Base-by-base conservation (phyloP, 495 filamentous ascomycete genomes). In the Neurospora sp. region DNA sequence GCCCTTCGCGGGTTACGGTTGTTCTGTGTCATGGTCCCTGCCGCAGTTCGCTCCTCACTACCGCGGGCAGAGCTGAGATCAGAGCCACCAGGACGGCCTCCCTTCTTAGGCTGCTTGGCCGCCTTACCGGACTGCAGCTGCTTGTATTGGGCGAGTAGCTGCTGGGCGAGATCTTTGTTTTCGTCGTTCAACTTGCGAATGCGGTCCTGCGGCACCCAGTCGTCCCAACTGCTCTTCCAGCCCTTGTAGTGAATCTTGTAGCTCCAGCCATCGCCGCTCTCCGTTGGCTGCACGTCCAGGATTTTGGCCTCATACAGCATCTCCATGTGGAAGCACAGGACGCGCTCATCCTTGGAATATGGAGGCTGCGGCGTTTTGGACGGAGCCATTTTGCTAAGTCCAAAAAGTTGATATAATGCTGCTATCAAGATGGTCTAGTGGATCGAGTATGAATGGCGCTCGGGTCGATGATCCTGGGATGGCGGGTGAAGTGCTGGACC, bases 191-290 rank as follows among this genome's bases (percentile, higher is more conserved):
- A 91, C 85, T 98, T 98, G 72, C 95, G 90, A 16, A 99, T 90
- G 71, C 96, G 93, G 81, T 98, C 96, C 81, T 95, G 90, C 9
- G 93, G 90, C 45, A 98, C 96, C 94, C 95, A 98, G 85, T 99
- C 96, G 84, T 99, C 96, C 96, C 96, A 99, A 90, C 94, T 97
- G 79, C 93, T 93, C 84, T 99, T 99, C 96, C 96, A 98, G 74
- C 96, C 96, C 81, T 98, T 98, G 84, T 99, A 99, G 82, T 99
- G 96, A 68, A 99, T 93, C 74, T 92, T 92, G 80, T 96, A 99
- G 79, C 92, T 89, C 73, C 87, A 91, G 53, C 89, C 87, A 68
- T 90, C 92, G 77, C 91, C 92, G 81, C 90, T 90, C 81, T 85
- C 88, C 12, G 86, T 83, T 53, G 92, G 85, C 65, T 87, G 86